Base-by-base conservation (phyloP, 805 yeast species). In the Yarrowia sp. region DNA sequence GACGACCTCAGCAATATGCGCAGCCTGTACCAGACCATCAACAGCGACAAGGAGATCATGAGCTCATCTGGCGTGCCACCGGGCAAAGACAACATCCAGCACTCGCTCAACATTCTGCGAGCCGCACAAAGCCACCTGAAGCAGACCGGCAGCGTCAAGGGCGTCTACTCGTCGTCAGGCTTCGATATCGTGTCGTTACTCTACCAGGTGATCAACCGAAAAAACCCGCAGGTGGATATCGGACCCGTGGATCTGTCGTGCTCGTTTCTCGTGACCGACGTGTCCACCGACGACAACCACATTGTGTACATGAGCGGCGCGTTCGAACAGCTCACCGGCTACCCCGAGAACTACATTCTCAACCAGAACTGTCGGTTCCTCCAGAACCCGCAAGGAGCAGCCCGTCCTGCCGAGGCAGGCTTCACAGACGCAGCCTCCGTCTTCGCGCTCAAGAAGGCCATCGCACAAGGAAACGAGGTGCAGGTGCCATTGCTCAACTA, bases 401-500 rank as follows among this genome's bases (percentile, higher is more conserved):
- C 47, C 1, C 4, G 60, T 13, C 46, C 60, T 2, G 60, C 47
- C n/a, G 47, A 39, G 12, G 47, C 44, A 3, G 44, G 44, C 1
- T 55, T 38, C 29, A 55, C 60, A 12, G 60, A 55, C 27, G 60
- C 44, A 4, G 47, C 44, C 6, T 55, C 60, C 2, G 60, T 55
- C 16, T 55, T 55, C 6, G 44, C 60, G 14, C 36, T 55, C 10
- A 8, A 47, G 27, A 55, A 36, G 29, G 60, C 60, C 36, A 38
- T 38, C 33, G 19, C 36, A 5, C 6, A 25, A 22, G 36, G 47
- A 14, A 29, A 36, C 13, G 60, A 55, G 36, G 47, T 55, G 25
- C 60, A 55, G 36, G 47, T 55, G 12, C 60, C 60, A 14, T 21
- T 55, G 21, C 47, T 55, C 35, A 55, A 55, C 47, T 55, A 55